Base-by-base conservation (phyloP, 148 eudicot species). In the Silene latifolia region DNA sequence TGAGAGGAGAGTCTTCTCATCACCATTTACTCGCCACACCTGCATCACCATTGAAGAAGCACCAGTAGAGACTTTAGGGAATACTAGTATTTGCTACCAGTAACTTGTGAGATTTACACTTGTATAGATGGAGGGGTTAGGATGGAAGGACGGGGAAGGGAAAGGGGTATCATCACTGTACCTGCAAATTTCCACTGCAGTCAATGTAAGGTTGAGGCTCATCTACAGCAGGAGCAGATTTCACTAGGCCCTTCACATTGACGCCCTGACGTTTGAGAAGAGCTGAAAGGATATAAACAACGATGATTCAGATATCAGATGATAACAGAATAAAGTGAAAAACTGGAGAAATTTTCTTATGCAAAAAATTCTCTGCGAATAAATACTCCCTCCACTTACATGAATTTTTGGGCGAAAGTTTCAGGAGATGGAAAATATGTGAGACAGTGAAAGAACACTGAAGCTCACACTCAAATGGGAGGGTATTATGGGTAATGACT, bases 141-240 rank as follows among this genome's bases (percentile, higher is more conserved):
- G 44, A 39, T 39, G 44, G 9, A 39, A 39, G 44, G 1, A 7
- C 5, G 1, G 44, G 44, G 9, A 8, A 39, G 6, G 44, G 44
- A 7, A 39, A 39, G 9, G 44, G 44, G 6, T 1, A 32, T 4
- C 35, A 4, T 39, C 46, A 77, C 60, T 72, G 59, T 71, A 96
- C 99, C 99, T 92, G 94, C 78, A 96, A 83, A 87, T 90, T 85
- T 72, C 99, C 99, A 1, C 98, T 96, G 88, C 98, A 92, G 73
- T 96, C 99, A 53, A 96, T 92, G 79, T 92, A 70, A 53, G 84
- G 89, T 79, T 88, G 92, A 67, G 90, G 90, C 62, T 90, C 98
- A 76, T 96, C 99, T 79, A 87, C 88, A 39, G 89, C 87, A 61
- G 99, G 91, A 74, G 87, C 89, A 63, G 96, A 82, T 89, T 95